These are phyloP conservation scores for Allium cepa DNA, from an alignment of 106 monocot species.

Conservation along the genomic window DNA sequence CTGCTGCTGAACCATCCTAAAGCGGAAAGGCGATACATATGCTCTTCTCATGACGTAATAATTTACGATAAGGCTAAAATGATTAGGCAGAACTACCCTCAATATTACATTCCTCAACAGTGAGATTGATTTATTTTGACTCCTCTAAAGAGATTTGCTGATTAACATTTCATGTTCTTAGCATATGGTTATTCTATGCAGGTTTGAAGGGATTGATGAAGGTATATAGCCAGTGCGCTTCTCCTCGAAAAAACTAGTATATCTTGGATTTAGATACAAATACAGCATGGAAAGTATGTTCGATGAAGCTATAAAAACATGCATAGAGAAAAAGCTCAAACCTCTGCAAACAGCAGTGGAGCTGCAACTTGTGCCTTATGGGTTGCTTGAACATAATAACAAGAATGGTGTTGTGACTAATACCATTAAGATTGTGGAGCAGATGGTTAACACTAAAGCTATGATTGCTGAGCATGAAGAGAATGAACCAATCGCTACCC, in stretches of 20 bases:
- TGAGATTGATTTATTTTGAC: constrained; percentile 5
- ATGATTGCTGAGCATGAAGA: background rate
- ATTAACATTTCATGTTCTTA: too few relatives aligned
- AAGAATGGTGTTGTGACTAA: background rate
- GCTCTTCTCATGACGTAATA: constrained; percentile 58
- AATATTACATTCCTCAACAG: constrained; percentile 45
- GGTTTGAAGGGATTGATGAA: constrained; percentile 36
- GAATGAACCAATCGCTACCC: background rate
- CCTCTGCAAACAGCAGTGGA: constrained; percentile 12
- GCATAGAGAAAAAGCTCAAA: constrained; percentile 57
- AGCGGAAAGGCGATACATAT: constrained; percentile 66
- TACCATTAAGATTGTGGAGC: background rate
- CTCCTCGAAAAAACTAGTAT: constrained; percentile 39
- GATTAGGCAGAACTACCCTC: constrained; percentile 34
- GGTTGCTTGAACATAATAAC: background rate
- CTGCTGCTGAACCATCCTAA: constrained; percentile 43
- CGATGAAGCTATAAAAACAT: constrained; percentile 39
- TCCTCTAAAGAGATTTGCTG: background rate
- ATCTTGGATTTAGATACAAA: constrained; percentile 37
- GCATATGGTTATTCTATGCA: background rate
- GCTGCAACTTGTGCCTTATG: too few relatives aligned
- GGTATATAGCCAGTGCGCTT: constrained; percentile 12
- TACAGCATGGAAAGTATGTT: constrained; percentile 43
- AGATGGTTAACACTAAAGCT: background rate
- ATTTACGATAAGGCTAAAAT: constrained; percentile 37